Base-by-base conservation (phyloP, 2,329 filamentous ascomycete species). In the Blastomyces gilchristii region DNA sequence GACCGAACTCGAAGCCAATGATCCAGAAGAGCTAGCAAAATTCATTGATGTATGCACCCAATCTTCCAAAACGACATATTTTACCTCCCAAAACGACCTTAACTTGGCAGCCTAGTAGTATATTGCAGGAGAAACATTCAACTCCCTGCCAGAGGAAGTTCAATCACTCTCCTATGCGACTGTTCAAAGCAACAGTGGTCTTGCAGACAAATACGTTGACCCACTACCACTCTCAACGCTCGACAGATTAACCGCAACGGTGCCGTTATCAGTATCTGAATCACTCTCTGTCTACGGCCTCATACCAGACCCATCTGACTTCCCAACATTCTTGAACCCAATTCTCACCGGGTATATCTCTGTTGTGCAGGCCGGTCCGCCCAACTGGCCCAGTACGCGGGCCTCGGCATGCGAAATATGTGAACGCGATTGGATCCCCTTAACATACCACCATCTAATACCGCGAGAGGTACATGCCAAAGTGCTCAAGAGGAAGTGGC, bases 361-460 rank as follows among this genome's bases (percentile, higher is more conserved):
- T 0, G 72, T 80, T 0, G 77, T 82, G 9, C 84, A 82, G 0
- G 78, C 85, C 0, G 77, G 87, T 0, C 89, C 90, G 0, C 87
- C 88, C 0, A 79, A 85, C 8, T 87, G 87, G 69, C 76, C 78
- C 0, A 76, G 80, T 0, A 88, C 87, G 1, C 81, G 83, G 31
- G 75, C 78, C 0, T 72, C 75, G 3, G 81, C 79, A 4, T 96
- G 91, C 74, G 91, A 96, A 77, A 82, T 95, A 31, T 95, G 90
- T 73, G 83, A 80, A 1, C 81, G 90, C 0, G 83, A 85, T 65
- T 91, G 89, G 84, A 84, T 94, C 28, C 84, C 85, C 9, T 75
- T 94, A 65, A 89, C 87, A 0, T 95, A 94, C 72, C 91, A 96
- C 71, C 91, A 95, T 76, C 78, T 96, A 53, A 91, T 96, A 62